Evolutionary conservation across 129 eudicot genomes (phyloP).

Genomic region (Glebionis coronaria): DNA sequence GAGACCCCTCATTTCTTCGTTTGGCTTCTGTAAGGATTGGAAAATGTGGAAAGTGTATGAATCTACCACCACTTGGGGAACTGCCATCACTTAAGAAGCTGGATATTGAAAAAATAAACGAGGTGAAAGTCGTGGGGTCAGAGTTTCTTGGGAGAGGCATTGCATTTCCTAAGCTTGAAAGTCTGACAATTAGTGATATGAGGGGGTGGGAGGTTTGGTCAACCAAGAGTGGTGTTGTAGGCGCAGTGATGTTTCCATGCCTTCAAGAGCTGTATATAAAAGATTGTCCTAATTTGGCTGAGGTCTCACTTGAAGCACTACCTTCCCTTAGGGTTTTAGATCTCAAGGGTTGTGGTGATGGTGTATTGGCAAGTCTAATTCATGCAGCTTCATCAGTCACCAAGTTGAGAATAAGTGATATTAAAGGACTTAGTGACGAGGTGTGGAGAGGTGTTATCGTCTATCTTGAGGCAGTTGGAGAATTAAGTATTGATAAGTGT

Average conservation of each 20-base stretch:
- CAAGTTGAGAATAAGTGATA: background rate
- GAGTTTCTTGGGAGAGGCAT: constrained; percentile 23
- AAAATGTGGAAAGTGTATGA: background rate
- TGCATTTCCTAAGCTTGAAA: constrained; percentile 36
- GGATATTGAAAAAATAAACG: constrained; percentile 1
- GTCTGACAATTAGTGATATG: constrained; percentile 28
- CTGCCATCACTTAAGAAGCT: constrained; percentile 32
- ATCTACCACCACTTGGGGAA: constrained; percentile 36
- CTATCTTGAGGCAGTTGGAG: background rate
- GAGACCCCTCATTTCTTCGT: no score
- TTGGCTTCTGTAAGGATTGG: background rate
- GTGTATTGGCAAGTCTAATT: constrained; percentile 1
- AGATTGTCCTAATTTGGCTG: constrained; percentile 12
- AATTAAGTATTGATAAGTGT: background rate
- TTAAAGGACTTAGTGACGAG: background rate
- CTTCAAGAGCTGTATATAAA: constrained; percentile 5
- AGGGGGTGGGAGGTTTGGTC: constrained; percentile 30
- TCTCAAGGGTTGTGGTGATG: background rate
- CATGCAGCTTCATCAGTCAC: constrained; percentile 2
- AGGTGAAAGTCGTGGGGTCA: constrained; percentile 24
- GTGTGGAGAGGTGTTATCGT: constrained; percentile 13
- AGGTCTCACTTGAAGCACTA: background rate
- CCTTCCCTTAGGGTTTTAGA: background rate
- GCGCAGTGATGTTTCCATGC: background rate
- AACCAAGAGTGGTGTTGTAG: background rate